Evolutionary conservation across 2,329 filamentous ascomycete genomes (phyloP).

Genomic region (Venturia aucupariae): DNA sequence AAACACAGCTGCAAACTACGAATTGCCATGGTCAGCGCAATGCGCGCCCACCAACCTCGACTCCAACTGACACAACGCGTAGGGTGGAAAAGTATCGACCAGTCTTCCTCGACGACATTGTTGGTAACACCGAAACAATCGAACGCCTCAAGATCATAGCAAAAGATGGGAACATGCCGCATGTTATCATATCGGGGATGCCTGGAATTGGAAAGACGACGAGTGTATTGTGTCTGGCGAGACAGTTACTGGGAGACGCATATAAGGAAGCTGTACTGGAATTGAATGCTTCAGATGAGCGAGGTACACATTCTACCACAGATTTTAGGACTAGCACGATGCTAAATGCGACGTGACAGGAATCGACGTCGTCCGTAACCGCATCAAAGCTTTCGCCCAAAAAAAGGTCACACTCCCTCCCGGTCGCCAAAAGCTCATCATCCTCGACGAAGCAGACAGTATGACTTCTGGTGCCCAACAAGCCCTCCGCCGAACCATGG

Average conservation of each 20-base stretch:
- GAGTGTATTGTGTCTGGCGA: constrained; percentile 82
- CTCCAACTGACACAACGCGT: constrained; percentile 10
- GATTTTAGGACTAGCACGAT: not conserved
- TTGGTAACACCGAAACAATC: constrained; percentile 96
- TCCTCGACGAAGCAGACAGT: constrained; percentile 89
- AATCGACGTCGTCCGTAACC: constrained; percentile 93
- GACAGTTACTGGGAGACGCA: constrained; percentile 80
- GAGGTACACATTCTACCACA: constrained; percentile 43
- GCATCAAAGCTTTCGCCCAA: constrained; percentile 97
- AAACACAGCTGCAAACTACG: constrained; percentile 47
- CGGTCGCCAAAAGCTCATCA: constrained; percentile 90
- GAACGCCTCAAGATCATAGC: constrained; percentile 97
- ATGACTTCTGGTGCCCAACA: constrained; percentile 98
- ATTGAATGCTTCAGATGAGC: constrained; percentile 90
- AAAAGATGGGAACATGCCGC: constrained; percentile 97
- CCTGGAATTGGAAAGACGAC: constrained; percentile 98
- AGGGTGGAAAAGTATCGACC: constrained; percentile 99
- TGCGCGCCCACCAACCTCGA: not conserved
- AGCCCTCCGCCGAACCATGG: constrained; percentile 91
- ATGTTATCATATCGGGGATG: constrained; percentile 99
- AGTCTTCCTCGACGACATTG: constrained; percentile 89
- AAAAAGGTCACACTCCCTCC: constrained; percentile 94
- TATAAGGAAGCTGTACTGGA: constrained; percentile 98
- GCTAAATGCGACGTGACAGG: constrained; percentile 38
- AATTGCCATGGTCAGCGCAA: constrained; percentile 62